Percentiles rank a stretch among this genome's conserved stretches.
phyloP scores from a whole-genome alignment of 2,329 filamentous ascomycete genomes.

The Pseudogymnoascus destructans region DNA sequence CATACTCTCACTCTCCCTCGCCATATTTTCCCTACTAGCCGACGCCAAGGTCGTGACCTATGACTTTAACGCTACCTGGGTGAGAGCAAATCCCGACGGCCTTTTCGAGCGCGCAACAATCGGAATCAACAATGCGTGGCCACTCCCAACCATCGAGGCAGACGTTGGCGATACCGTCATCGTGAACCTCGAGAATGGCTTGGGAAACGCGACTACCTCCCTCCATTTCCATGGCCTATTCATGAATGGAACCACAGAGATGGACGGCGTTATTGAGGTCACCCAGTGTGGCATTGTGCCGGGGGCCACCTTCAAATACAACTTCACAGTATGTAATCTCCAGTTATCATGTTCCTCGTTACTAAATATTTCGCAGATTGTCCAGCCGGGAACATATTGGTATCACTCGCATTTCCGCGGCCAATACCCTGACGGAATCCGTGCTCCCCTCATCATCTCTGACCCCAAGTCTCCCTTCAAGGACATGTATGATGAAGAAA shows the following conservation, averaged over 20 bases:
- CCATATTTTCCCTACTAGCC: constrained; percentile 23
- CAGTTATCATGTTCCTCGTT: constrained; percentile 1
- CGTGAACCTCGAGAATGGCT: constrained; percentile 43
- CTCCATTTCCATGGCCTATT: constrained; percentile 61
- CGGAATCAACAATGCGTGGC: constrained; percentile 67
- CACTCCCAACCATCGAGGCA: constrained; percentile 52
- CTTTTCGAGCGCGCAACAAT: constrained; percentile 51
- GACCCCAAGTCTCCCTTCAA: constrained; percentile 38
- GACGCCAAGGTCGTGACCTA: constrained; percentile 39
- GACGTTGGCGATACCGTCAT: constrained; percentile 48
- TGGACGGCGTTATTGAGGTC: constrained; percentile 57
- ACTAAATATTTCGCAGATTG: constrained; percentile 25
- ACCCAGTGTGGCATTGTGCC: constrained; percentile 55
- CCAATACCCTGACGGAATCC: constrained; percentile 46
- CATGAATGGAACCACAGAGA: constrained; percentile 52
- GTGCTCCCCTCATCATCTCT: constrained; percentile 42
- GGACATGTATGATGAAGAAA: constrained; percentile 38
- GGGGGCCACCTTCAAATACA: constrained; percentile 53
- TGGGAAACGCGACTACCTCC: constrained; percentile 50
- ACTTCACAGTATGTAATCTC: constrained; percentile 44
- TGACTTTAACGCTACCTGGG: constrained; percentile 60
- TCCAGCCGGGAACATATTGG: constrained; percentile 66
- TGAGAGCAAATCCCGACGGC: constrained; percentile 59
- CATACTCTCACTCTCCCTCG: constrained; percentile 22
- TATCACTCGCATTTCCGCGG: constrained; percentile 48